Base-by-base conservation (phyloP, 225 moss, liverwort and hornwort genomes). In the Polytrichum formosum region DNA sequence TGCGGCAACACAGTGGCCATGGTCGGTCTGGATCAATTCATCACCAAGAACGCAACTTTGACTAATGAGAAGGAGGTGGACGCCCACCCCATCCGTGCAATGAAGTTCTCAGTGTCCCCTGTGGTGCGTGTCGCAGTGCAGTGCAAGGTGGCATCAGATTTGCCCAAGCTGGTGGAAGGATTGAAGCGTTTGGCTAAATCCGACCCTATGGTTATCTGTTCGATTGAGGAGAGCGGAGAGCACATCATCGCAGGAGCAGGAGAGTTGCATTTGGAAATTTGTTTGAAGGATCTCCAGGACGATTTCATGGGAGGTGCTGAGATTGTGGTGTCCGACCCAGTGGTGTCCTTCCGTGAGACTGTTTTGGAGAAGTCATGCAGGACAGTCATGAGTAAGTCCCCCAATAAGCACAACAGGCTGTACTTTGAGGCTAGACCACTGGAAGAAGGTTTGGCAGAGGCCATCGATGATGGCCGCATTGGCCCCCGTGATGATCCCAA, bases 1-100 rank as follows among this genome's bases (percentile, higher is more conserved):
- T 83, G 79, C 46, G 85, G 85, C 0, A 85, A 82, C 82, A 85
- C 85, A 0, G 85, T 85, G 54, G 85, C 85, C 1, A 28, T 85
- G 73, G 82, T 81, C 0, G 85, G 82, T 1, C 76, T 85, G 7
- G 85, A 85, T 76, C 73, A 76, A n/a, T 78, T 70, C 46, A 85
- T 82, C 22, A 73, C 69, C 0, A 85, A 85, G 16, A 85, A 81
- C 28, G 85, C 85, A 5, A 85, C 85, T 0, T 13, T 85, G 35
- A 82, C 84, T 4, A 70, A 77, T 25, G 84, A 82, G 75, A 65
- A 53, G 10, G 81, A 85, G 19, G 21, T 30, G 21, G 81, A 84
- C n/a, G 84, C 84, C 1, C 84, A 85, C 28, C 72, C 81, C 4
- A 85, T 85, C 21, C 72, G 81, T 0, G 84, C 84, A 1, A 85